Base-by-base conservation (phyloP, 1,139 yeast species). In the Blastobotrys apis region DNA sequence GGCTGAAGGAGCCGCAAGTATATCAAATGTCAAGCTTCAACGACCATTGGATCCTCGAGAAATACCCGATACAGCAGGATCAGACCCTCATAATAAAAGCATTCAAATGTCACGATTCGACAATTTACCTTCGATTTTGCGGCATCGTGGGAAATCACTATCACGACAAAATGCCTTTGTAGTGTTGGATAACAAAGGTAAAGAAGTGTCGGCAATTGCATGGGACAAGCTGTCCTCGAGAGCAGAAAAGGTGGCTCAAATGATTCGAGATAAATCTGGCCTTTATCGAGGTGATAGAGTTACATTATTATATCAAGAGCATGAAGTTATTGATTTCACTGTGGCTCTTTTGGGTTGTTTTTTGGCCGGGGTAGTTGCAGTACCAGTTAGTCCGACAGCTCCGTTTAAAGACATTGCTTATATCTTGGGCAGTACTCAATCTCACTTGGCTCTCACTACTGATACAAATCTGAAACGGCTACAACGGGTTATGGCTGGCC, bases 351-450 rank as follows among this genome's bases (percentile, higher is more conserved):
- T 87, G 60, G 98, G 97, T 2, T 90, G 97, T 60, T 87, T 92
- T 56, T 70, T 92, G 52, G 95, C 97, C 0, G 96, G 95, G 1
- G 85, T 87, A 32, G 90, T 94, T 1, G 97, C 97, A 0, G 94
- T 94, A 9, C 98, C 98, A 0, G 78, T 88, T 36, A 84, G 85
- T 43, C 83, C 88, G 42, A 84, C 84, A 43, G 60, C 67, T 1
- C 72, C 78, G 12, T 78, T 83, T 35, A 74, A 79, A 20, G 95
- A 87, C 53, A 80, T 86, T 43, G 72, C 80, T 17, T 81, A 79
- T 48, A 84, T 90, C 33, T 75, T 92, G 60, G 75, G 75, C 41
- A 72, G 77, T 39, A 86, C 97, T 0, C 85, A 82, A 49, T 74
- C 94, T 0, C 88, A 84, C 59, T 68, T 86, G 48, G 81, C 90